Percentiles rank a stretch among this genome's conserved stretches.
phyloP scores from a whole-genome alignment of 805 yeast species.

The Saturnispora kantuleensis region DNA sequence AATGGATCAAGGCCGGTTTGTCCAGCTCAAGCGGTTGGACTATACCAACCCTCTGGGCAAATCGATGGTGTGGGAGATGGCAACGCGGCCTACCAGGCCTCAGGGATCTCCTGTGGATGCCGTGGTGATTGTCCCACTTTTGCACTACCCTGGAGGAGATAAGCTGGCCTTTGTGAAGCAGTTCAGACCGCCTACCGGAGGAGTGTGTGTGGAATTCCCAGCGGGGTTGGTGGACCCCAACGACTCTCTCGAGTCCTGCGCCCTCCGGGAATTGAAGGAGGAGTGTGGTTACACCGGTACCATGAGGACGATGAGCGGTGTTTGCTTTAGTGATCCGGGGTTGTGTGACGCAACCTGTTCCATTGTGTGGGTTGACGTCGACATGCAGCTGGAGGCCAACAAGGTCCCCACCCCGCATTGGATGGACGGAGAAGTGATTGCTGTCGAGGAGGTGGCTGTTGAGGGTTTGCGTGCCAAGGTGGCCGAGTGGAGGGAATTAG shows the following conservation, averaged over 20 bases:
- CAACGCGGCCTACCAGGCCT: slow-evolving; percentile 67
- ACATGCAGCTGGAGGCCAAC: slow-evolving; percentile 56
- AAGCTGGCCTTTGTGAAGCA: slow-evolving; percentile 68
- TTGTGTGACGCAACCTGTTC: slow-evolving; percentile 83
- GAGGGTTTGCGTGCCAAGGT: slow-evolving; percentile 45
- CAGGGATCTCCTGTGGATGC: slow-evolving; percentile 65
- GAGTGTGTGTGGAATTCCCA: slow-evolving; percentile 86
- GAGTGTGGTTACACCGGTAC: slow-evolving; percentile 88
- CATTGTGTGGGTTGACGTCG: slow-evolving; percentile 70
- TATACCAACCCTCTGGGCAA: slow-evolving; percentile 67
- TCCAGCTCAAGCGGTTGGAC: slow-evolving; percentile 52
- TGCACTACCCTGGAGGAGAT: slow-evolving; percentile 32
- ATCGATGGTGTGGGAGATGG: slow-evolving; percentile 82
- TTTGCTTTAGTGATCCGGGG: slow-evolving; percentile 42
- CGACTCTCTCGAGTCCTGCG: slow-evolving; percentile 70
- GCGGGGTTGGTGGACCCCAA: slow-evolving; percentile 89
- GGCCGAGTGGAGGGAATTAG: slow-evolving; percentile 44
- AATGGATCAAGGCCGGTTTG: slow-evolving; percentile 52
- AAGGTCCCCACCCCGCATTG: slow-evolving; percentile 59
- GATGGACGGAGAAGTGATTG: slow-evolving; percentile 90
- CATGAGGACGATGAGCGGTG: slow-evolving; percentile 19
- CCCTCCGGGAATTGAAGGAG: slow-evolving; percentile 78
- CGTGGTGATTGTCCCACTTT: slow-evolving; percentile 76
- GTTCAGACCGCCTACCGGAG: slow-evolving; percentile 85
- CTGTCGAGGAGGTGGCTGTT: slow-evolving; percentile 69